A percentile compares a stretch with the other conserved stretches of the same genome.
Evolutionary conservation across 225 moss, liverwort and hornwort species (phyloP).

Genomic region (Bryoerythrophyllum caledonicum): DNA sequence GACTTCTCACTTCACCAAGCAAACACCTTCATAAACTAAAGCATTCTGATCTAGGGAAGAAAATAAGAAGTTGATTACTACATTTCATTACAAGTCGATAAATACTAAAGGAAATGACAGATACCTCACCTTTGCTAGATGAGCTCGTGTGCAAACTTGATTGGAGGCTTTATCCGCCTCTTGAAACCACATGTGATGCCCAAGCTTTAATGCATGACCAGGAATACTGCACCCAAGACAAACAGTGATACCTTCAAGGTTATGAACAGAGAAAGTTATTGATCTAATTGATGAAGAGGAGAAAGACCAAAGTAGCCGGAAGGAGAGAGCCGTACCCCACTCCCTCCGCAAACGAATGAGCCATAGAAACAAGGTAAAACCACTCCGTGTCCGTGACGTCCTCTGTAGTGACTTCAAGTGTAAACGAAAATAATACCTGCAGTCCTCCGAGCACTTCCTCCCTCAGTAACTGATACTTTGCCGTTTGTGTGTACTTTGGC

Average conservation of each 20-base stretch:
- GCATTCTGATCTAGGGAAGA: no score
- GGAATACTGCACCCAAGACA: slow-evolving; percentile 56
- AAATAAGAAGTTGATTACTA: no score
- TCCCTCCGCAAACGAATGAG: slow-evolving; percentile 65
- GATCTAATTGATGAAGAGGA: not conserved
- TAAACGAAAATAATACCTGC: slow-evolving; percentile 58
- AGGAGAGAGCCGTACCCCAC: slow-evolving; percentile 57
- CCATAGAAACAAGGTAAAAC: slow-evolving; percentile 91
- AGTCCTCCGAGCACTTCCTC: slow-evolving; percentile 70
- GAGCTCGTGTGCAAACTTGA: slow-evolving; percentile 60
- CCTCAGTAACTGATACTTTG: slow-evolving; percentile 63
- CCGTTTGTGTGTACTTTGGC: slow-evolving; percentile 40
- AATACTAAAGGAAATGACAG: no score
- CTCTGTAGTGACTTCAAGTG: slow-evolving; percentile 57
- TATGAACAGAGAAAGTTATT: slow-evolving; percentile 3
- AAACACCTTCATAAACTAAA: no score
- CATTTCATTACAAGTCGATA: no score
- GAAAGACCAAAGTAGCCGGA: slow-evolving; percentile 1
- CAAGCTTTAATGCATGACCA: slow-evolving; percentile 64
- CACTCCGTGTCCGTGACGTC: slow-evolving; percentile 86
- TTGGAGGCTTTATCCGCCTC: slow-evolving; percentile 56
- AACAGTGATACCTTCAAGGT: slow-evolving; percentile 8
- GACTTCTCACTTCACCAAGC: no score
- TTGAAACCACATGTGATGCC: slow-evolving; percentile 56
- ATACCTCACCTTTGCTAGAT: slow-evolving; percentile 64